A percentile compares a stretch with the other conserved stretches of the same genome.
Conservation (phyloP, 768 basidiomycete genomes). For the Auricularia sp. region DNA sequence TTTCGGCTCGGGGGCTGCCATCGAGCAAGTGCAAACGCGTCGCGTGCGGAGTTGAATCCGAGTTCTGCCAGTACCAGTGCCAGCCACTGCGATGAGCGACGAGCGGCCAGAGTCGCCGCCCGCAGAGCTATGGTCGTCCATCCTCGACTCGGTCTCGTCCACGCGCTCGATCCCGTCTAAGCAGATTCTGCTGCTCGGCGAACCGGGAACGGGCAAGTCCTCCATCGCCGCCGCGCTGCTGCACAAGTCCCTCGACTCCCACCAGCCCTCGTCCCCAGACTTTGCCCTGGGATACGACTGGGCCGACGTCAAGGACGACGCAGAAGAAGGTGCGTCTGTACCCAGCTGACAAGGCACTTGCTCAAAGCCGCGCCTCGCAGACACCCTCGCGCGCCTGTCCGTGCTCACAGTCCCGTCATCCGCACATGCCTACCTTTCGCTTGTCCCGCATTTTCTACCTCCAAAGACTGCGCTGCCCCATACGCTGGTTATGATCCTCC, state of each 20-base stretch:
- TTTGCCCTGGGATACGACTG: constrained; percentile 91
- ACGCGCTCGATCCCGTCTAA: constrained; percentile 77
- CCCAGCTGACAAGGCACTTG: background rate
- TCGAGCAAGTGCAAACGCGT: constrained; percentile 20
- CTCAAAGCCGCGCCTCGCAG: constrained; percentile 31
- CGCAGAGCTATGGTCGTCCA: constrained; percentile 85
- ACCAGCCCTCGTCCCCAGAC: constrained; percentile 53
- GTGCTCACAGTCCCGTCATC: constrained; percentile 86
- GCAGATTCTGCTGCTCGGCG: constrained; percentile 76
- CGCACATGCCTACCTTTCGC: constrained; percentile 53
- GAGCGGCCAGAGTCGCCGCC: constrained; percentile 48
- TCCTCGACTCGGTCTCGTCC: constrained; percentile 78
- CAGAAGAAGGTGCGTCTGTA: constrained; percentile 69
- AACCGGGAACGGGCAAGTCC: constrained; percentile 71
- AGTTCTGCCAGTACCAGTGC: background rate
- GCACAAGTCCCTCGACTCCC: constrained; percentile 49
- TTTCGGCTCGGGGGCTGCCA: constrained; percentile 50
- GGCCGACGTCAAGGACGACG: constrained; percentile 83
- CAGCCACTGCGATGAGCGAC: background rate
- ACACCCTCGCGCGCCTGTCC: constrained; percentile 80
- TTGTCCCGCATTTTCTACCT: constrained; percentile 73
- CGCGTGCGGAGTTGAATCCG: background rate
- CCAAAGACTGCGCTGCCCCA: constrained; percentile 57
- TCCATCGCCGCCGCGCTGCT: constrained; percentile 61
- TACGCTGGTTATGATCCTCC: constrained; percentile 69